phyloP scores from a whole-genome alignment of 1,139 yeast genomes.

The Suhomyces taliae region DNA sequence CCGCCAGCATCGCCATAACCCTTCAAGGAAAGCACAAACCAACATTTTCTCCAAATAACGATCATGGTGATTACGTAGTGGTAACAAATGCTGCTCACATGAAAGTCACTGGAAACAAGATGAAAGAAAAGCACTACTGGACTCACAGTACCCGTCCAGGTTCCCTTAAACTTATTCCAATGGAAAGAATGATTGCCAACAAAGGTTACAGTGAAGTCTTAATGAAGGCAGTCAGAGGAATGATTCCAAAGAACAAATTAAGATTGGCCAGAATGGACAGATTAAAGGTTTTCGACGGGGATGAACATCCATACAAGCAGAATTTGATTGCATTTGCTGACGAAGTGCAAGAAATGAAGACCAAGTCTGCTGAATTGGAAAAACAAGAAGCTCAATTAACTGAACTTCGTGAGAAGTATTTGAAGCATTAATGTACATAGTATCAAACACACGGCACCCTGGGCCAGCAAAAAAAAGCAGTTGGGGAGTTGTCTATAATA shows the following conservation, averaged over 20 bases:
- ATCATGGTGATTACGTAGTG: slow-evolving; percentile 95
- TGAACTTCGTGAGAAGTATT: slow-evolving; percentile 38
- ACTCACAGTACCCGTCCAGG: slow-evolving; percentile 92
- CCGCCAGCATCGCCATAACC: slow-evolving; percentile 82
- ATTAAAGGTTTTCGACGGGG: slow-evolving; percentile 83
- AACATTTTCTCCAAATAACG: slow-evolving; percentile 67
- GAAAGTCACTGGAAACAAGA: slow-evolving; percentile 79
- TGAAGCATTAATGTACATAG: slow-evolving; percentile 21
- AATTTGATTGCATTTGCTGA: slow-evolving; percentile 87
- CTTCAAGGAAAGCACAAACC: slow-evolving; percentile 98
- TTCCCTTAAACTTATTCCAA: slow-evolving; percentile 75
- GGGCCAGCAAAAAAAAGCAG: background rate
- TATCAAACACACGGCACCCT: background rate
- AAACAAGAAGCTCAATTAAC: slow-evolving; percentile 34
- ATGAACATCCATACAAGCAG: slow-evolving; percentile 80
- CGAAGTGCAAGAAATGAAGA: slow-evolving; percentile 57
- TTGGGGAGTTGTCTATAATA: no score
- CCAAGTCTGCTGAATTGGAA: slow-evolving; percentile 41
- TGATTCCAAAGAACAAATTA: slow-evolving; percentile 90
- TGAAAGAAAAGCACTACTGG: slow-evolving; percentile 85
- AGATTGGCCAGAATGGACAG: slow-evolving; percentile 80
- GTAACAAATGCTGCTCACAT: slow-evolving; percentile 88
- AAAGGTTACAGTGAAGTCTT: slow-evolving; percentile 85
- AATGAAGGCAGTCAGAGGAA: slow-evolving; percentile 85
- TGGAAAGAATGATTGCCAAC: slow-evolving; percentile 74